These are phyloP conservation scores for Striga hermonthica DNA, from an alignment of 305 asterid genomes.

Conservation along the genomic window DNA sequence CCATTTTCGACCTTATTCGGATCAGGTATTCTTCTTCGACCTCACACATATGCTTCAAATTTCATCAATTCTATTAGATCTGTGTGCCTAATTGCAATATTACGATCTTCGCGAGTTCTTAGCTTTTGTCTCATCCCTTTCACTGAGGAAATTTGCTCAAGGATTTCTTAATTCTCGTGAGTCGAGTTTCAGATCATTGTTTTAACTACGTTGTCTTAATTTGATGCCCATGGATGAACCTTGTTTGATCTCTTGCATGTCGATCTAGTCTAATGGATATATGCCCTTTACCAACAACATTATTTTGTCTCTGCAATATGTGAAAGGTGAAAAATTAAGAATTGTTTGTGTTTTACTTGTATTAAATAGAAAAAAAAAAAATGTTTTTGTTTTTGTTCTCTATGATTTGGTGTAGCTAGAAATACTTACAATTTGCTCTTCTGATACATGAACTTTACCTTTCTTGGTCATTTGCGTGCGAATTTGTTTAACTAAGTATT, in stretches of 20 bases:
- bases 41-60: background rate
- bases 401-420: background rate
- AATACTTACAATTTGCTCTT: background rate
- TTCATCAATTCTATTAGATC: constrained; percentile 26
- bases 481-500: background rate
- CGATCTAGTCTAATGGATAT: background rate
- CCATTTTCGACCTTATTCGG: constrained; percentile 21
- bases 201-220: constrained; percentile 6
- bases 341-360: background rate
- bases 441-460: background rate
- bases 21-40: constrained; percentile 23
- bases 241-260: background rate
- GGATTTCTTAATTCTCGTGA: constrained; percentile 13
- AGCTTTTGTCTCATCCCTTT: background rate
- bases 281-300: background rate
- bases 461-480: background rate
- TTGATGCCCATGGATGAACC: constrained; percentile 3
- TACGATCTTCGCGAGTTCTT: background rate
- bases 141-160: background rate
- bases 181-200: constrained; percentile 6
- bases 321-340: background rate
- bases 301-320: background rate
- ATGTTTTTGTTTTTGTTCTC: no score
- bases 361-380: no score
- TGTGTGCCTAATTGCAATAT: constrained; percentile 11